Percentiles rank a stretch among this genome's conserved stretches.
Conservation (phyloP, 331 rosid genomes). For the Erythrophleum ivorense region DNA sequence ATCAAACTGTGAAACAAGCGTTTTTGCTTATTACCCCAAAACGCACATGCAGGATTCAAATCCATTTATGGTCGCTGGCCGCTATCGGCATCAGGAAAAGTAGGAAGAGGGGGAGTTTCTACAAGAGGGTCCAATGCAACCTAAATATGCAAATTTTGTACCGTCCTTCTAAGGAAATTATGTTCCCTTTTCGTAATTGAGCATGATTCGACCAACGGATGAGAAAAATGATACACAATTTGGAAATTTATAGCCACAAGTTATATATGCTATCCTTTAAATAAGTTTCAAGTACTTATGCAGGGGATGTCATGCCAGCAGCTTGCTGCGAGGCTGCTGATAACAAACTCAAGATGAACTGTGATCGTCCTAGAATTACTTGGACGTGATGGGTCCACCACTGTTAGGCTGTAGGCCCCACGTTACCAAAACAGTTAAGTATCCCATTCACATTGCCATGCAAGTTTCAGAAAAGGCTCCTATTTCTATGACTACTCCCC, state of each 20-base stretch:
- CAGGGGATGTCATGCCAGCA: background rate
- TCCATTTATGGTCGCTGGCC: no score
- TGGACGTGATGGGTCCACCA: background rate
- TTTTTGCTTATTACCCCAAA: no score
- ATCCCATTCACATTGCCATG: conserved; percentile 16
- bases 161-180: no score
- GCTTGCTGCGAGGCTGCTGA: background rate
- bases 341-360: background rate
- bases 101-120: no score
- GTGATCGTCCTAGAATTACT: background rate
- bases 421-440: background rate
- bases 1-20: no score
- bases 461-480: background rate
- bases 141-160: no score
- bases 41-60: no score
- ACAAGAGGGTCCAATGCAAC: no score
- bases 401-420: conserved; percentile 11
- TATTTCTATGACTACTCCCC: background rate
- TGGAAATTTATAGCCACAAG: background rate
- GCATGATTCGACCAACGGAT: background rate
- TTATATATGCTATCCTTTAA: background rate
- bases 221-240: background rate
- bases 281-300: background rate
- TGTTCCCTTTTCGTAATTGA: conserved; percentile 13
- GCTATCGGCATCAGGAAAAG: no score